Evolutionary conservation across 345 rosid species (phyloP).

Genomic region (Lepidium africanum): DNA sequence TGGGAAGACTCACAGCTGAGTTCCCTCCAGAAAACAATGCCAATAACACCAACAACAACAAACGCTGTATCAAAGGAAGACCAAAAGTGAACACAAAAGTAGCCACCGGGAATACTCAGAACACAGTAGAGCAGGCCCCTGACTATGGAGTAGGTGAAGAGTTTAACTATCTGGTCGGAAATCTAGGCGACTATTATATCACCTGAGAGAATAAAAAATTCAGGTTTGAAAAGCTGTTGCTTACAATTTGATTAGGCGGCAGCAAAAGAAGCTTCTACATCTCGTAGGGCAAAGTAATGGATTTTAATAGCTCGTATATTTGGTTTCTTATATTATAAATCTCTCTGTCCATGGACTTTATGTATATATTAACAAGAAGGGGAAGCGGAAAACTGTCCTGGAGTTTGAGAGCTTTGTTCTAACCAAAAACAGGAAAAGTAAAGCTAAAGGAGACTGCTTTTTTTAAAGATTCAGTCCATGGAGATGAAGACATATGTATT

Average conservation of each 20-base stretch:
- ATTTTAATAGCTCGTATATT: conserved; percentile 10
- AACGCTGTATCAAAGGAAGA: conserved; percentile 63
- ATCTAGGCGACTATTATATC: conserved; percentile 51
- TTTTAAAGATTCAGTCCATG: conserved; percentile 12
- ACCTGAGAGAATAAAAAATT: conserved; percentile 17
- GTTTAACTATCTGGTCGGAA: conserved; percentile 61
- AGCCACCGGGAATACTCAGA: conserved; percentile 30
- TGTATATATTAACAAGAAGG: conserved; percentile 28
- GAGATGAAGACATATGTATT: conserved; percentile 1
- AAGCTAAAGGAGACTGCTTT: conserved; percentile 13
- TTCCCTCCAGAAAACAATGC: conserved; percentile 53
- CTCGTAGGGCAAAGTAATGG: conserved; percentile 10
- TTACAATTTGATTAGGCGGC: conserved; percentile 13
- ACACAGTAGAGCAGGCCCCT: conserved; percentile 35
- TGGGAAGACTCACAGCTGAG: conserved; percentile 89
- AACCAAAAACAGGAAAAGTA: conserved; percentile 15
- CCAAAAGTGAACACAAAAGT: conserved; percentile 50
- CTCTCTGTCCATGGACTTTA: conserved; percentile 8
- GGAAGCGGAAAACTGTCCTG: conserved; percentile 18
- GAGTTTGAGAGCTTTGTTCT: conserved; percentile 18
- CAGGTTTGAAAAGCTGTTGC: conserved; percentile 23
- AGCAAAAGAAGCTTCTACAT: conserved; percentile 11
- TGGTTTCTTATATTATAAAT: neutral
- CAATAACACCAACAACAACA: conserved; percentile 32
- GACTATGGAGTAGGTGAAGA: conserved; percentile 58